A percentile compares a stretch with the other conserved stretches of the same genome.
These are phyloP conservation scores for Aeminium ludgeri DNA, from an alignment of 495 filamentous ascomycete species.

Conservation along the genomic window DNA sequence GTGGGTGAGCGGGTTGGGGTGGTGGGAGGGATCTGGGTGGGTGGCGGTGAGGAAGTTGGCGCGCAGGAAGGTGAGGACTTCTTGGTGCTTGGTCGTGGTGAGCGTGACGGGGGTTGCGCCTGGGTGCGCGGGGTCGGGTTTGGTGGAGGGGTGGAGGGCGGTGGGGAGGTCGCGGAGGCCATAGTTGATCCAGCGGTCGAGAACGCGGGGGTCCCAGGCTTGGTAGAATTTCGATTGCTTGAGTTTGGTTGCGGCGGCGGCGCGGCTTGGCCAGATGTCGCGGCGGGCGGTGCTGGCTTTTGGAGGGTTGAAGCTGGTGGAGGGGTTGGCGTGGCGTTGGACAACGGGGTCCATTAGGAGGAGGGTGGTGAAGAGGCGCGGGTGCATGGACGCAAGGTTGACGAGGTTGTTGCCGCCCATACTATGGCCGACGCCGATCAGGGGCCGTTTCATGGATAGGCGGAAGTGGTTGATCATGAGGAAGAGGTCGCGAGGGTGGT, in stretches of 20 bases:
- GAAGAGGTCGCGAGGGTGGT: constrained; percentile 77
- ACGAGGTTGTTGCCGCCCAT: constrained; percentile 59
- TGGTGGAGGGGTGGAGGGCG: constrained; percentile 17
- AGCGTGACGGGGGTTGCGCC: constrained; percentile 17
- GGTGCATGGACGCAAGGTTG: constrained; percentile 55
- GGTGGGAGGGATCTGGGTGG: constrained; percentile 19
- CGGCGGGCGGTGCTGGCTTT: constrained; percentile 19
- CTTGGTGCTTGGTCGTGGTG: constrained; percentile 26
- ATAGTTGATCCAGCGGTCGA: constrained; percentile 25
- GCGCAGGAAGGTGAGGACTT: constrained; percentile 28
- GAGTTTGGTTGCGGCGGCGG: constrained; percentile 22
- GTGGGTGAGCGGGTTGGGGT: constrained; percentile 24
- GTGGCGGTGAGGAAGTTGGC: constrained; percentile 15
- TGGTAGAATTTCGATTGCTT: constrained; percentile 27
- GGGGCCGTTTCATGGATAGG: constrained; percentile 62
- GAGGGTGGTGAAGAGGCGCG: constrained; percentile 59
- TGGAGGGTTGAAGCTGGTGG: constrained; percentile 22
- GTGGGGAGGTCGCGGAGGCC: constrained; percentile 28
- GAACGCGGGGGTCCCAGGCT: constrained; percentile 25
- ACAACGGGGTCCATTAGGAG: constrained; percentile 72
- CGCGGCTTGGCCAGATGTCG: constrained; percentile 25
- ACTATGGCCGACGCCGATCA: constrained; percentile 84
- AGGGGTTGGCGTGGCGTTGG: constrained; percentile 25
- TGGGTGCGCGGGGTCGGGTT: constrained; percentile 1
- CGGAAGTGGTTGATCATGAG: constrained; percentile 75